Conservation (phyloP, 2,329 filamentous ascomycete genomes). For the Neonectria faginata region DNA sequence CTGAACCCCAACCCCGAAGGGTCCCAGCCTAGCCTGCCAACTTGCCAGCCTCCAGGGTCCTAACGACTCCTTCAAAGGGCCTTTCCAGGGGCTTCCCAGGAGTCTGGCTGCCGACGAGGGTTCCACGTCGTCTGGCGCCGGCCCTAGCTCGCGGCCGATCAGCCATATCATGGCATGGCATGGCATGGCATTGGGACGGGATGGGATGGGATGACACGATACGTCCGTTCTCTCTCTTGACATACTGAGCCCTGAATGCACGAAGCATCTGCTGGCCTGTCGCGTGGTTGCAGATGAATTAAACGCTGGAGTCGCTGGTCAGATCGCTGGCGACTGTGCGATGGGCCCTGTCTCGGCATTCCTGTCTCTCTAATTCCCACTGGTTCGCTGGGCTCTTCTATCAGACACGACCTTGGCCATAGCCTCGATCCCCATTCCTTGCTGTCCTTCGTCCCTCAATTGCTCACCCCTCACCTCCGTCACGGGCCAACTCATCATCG, state of each 20-base stretch:
- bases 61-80: slow-evolving; percentile 24
- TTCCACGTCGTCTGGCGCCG: slow-evolving; percentile 38
- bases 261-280: slow-evolving; percentile 34
- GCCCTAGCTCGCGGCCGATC: slow-evolving; percentile 38
- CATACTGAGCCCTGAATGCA: slow-evolving; percentile 20
- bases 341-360: not conserved
- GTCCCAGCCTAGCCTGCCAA: slow-evolving; percentile 14
- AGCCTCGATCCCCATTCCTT: slow-evolving; percentile 7
- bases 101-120: slow-evolving; percentile 36
- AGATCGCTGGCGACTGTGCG: slow-evolving; percentile 25
- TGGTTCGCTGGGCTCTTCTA: slow-evolving; percentile 41
- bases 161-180: slow-evolving; percentile 36
- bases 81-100: slow-evolving; percentile 36
- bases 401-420: slow-evolving; percentile 20
- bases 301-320: slow-evolving; percentile 37
- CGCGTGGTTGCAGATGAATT: slow-evolving; percentile 35
- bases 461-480: slow-evolving; percentile 23
- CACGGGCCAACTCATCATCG: slow-evolving; percentile 39
- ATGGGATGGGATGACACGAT: slow-evolving; percentile 41
- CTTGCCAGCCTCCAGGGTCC: slow-evolving; percentile 17
- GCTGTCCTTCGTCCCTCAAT: slow-evolving; percentile 23
- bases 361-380: slow-evolving; percentile 37
- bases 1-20: slow-evolving; percentile 23
- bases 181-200: slow-evolving; percentile 36
- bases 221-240: slow-evolving; percentile 8